These are phyloP conservation scores for Backusella westeae DNA, from an alignment of 192 early-diverging fungal species.

Conservation along the genomic window DNA sequence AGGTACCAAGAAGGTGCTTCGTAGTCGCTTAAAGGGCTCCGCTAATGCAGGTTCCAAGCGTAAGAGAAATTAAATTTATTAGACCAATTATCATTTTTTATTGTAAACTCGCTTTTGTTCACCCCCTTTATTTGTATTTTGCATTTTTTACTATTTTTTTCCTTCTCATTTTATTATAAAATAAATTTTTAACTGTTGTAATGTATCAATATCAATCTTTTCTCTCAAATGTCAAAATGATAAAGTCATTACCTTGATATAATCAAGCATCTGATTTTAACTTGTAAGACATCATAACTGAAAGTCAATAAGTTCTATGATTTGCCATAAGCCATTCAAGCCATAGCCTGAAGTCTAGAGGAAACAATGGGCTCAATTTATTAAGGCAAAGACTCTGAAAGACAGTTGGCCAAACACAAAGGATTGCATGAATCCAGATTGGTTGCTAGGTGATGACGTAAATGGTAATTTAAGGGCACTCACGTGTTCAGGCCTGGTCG, in stretches of 20 bases:
- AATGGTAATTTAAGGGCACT: background rate
- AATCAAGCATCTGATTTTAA: too few relatives aligned
- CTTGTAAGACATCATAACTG: too few relatives aligned
- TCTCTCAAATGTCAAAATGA: background rate
- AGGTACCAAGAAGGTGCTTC: constrained; percentile 43
- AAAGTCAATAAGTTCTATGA: too few relatives aligned
- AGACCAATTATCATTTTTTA: background rate
- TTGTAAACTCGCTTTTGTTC: background rate
- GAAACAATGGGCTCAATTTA: too few relatives aligned
- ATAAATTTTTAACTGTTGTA: background rate
- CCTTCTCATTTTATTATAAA: background rate
- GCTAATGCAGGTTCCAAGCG: constrained; percentile 22
- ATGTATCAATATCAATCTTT: background rate
- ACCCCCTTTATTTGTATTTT: background rate
- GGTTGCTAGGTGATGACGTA: background rate
- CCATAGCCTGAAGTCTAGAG: too few relatives aligned
- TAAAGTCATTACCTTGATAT: too few relatives aligned
- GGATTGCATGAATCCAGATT: background rate
- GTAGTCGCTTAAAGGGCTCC: constrained; percentile 27
- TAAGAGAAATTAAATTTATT: constrained; percentile 23
- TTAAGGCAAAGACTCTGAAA: too few relatives aligned
- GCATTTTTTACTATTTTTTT: constrained; percentile 2
- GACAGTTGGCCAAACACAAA: background rate
- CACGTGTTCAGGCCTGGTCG: background rate
- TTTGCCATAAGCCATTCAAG: too few relatives aligned